Conservation (phyloP, 1,284 basidiomycete species). For the Schizopora paradoxa region DNA sequence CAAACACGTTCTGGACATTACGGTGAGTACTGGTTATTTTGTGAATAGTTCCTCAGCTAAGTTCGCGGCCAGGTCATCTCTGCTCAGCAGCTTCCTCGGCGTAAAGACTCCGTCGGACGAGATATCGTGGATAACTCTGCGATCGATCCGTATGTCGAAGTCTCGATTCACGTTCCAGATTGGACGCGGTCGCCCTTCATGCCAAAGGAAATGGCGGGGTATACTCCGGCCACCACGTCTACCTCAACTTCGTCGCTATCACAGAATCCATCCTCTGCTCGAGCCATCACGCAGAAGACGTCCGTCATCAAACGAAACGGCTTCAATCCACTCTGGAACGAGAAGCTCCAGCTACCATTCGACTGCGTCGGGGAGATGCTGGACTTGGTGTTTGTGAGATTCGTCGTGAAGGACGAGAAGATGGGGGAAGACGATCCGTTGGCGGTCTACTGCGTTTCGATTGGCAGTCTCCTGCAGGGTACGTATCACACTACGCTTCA, state of each 20-base stretch:
- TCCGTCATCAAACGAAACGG: conserved; percentile 74
- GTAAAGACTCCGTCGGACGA: conserved; percentile 58
- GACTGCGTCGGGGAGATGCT: conserved; percentile 71
- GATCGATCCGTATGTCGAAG: conserved; percentile 75
- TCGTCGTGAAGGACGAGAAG: conserved; percentile 67
- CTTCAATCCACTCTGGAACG: conserved; percentile 87
- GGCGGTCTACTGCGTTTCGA: conserved; percentile 63
- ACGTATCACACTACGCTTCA: conserved; percentile 26
- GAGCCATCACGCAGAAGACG: conserved; percentile 46
- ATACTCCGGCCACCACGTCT: conserved; percentile 23
- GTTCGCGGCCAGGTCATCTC: conserved; percentile 65
- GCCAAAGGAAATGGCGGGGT: conserved; percentile 20
- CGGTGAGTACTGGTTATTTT: conserved; percentile 36
- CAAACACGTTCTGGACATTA: conserved; percentile 61
- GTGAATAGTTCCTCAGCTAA: conserved; percentile 5
- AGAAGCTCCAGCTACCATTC: conserved; percentile 65
- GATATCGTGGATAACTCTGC: conserved; percentile 56
- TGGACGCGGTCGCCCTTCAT: conserved; percentile 45
- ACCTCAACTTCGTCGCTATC: conserved; percentile 39
- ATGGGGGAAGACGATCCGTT: conserved; percentile 60
- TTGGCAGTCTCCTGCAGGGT: conserved; percentile 70
- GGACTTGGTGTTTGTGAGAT: conserved; percentile 78
- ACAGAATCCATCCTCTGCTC: neutral
- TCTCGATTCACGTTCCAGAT: conserved; percentile 72
- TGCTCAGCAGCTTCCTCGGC: conserved; percentile 86